Base-by-base conservation (phyloP, 441 rosid genomes). In the Populus hybrid region DNA sequence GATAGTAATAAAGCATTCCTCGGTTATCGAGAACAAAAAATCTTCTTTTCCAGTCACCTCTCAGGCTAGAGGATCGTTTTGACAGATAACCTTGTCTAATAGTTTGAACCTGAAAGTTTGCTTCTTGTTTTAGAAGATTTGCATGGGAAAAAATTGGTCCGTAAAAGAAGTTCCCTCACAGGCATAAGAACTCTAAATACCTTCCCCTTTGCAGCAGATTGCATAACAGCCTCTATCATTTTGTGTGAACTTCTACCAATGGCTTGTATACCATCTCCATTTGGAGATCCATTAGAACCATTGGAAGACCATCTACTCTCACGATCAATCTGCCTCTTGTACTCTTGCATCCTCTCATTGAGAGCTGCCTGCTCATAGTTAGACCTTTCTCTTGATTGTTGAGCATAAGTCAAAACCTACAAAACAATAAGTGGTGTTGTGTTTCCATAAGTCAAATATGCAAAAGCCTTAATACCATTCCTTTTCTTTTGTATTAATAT, bases 31-130 rank as follows among this genome's bases (percentile, higher is more conserved):
- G 97, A 80, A 96, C 99, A 89, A 96, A 96, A 86, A 96, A 94
- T 74, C 97, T 90, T 84, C 99, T 87, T 89, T 96, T 96, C 99
- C 99, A 96, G 87, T 96, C 98, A 84, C 97, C 99, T 89, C 99
- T 92, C 84, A 96, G 85, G 80, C 85, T 96, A 77, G 98, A 92
- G 67, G 98, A 96, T 35, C 99, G 92, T 84, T 96, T 96, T 83
- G 98, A 96, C 81, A 96, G 92, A 89, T 94, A 96, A 61, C 99
- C 99, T 86, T 94, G 99, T 67, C 98, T 91, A 69, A 96, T 96
- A 16, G 97, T 97, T 87, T 97, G 97, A 77, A 97, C 99, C 99
- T 97, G 90, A 81, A 83, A 80, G 59, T 79, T 46, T 38, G 64
- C 12, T 46, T 10, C 16, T 8, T 54, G 57, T 32, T 67, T 88